Evolutionary conservation across 1,284 basidiomycete species (phyloP).

Genomic region (Cryptococcus floricola): DNA sequence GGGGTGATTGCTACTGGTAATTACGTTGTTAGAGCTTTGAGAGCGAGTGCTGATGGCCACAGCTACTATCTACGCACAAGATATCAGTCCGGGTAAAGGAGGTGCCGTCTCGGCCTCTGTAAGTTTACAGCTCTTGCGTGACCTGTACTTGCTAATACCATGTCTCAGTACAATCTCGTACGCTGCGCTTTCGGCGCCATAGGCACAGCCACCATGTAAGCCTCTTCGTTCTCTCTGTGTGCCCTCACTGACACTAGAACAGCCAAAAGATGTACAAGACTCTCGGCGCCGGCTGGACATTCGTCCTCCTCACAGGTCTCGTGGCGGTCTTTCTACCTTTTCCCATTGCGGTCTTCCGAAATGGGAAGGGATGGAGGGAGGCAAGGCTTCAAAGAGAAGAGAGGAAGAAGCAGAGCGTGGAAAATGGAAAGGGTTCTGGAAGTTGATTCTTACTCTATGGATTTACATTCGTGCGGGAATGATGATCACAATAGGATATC

Average conservation of each 20-base stretch:
- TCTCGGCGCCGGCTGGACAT: constrained; percentile 45
- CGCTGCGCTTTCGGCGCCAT: constrained; percentile 46
- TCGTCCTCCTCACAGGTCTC: constrained; percentile 40
- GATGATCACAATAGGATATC: not conserved
- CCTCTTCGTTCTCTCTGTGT: not conserved
- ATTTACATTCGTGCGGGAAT: not conserved
- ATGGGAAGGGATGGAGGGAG: constrained; percentile 35
- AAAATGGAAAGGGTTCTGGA: not conserved
- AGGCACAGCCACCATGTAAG: constrained; percentile 35
- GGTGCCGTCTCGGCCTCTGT: constrained; percentile 46
- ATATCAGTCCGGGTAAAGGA: constrained; percentile 41
- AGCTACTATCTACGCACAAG: constrained; percentile 44
- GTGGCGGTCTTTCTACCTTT: constrained; percentile 27
- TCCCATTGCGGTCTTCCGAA: constrained; percentile 24
- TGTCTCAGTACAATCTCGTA: constrained; percentile 39
- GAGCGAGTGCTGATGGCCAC: not conserved
- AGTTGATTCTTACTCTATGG: too few species aligned
- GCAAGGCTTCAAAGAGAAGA: constrained; percentile 12
- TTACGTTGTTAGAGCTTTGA: not conserved
- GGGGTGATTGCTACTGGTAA: constrained; percentile 27
- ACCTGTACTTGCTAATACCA: not conserved
- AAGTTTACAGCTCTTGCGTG: constrained; percentile 7
- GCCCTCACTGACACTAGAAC: too few species aligned
- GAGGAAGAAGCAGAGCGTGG: constrained; percentile 2
- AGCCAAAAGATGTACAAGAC: constrained; percentile 32